These are phyloP conservation scores for Metschnikowia borealis DNA, from an alignment of 805 yeast genomes.

Conservation along the genomic window DNA sequence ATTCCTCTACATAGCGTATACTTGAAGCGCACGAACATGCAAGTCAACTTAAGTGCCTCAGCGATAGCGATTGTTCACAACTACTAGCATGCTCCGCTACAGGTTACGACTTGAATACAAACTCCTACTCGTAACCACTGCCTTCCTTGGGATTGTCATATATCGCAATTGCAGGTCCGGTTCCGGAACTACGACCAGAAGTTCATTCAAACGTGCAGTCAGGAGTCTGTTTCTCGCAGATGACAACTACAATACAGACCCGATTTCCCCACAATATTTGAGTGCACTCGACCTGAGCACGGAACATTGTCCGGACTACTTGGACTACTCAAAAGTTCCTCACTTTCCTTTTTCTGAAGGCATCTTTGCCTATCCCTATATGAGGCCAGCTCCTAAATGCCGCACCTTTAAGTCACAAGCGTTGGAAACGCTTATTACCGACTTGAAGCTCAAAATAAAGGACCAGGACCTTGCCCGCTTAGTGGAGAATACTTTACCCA, in stretches of 20 bases:
- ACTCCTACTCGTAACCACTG: background rate
- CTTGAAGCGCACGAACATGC: background rate
- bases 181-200: background rate
- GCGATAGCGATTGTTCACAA: background rate
- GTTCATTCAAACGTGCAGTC: background rate
- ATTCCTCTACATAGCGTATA: no score
- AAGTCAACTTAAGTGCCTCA: background rate
- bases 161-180: background rate
- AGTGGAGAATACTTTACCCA: constrained; percentile 80
- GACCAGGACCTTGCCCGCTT: constrained; percentile 69
- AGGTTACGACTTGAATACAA: background rate
- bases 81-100: background rate
- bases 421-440: constrained; percentile 57
- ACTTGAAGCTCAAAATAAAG: constrained; percentile 45
- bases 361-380: constrained; percentile 54
- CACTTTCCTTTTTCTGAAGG: constrained; percentile 64
- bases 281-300: constrained; percentile 18
- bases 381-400: constrained; percentile 70
- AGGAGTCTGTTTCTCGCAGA: constrained; percentile 3
- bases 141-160: background rate
- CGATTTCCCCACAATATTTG: constrained; percentile 17
- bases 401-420: constrained; percentile 64
- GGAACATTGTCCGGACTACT: constrained; percentile 55
- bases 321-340: constrained; percentile 48
- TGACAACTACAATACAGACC: background rate